phyloP scores from a whole-genome alignment of 495 filamentous ascomycete species.

The Daldinia childiae region DNA sequence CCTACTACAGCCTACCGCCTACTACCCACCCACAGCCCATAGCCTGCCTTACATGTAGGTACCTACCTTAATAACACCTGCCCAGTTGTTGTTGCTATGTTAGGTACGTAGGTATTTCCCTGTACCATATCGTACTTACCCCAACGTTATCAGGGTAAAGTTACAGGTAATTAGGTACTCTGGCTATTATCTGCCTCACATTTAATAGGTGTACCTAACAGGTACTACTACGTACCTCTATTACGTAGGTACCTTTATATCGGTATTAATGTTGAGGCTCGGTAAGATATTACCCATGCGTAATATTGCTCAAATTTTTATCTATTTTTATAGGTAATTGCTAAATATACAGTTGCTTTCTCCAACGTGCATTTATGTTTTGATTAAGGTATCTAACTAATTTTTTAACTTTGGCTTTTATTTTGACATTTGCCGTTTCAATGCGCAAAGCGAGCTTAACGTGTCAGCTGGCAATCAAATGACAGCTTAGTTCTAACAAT shows the following conservation, averaged over 20 bases:
- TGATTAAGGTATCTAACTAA: too few relatives aligned
- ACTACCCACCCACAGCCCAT: neutral
- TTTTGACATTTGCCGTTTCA: neutral
- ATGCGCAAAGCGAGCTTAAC: neutral
- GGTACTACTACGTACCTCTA: neutral
- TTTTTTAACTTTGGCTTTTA: neutral
- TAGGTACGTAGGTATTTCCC: neutral
- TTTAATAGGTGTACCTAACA: neutral
- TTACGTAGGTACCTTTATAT: too few relatives aligned
- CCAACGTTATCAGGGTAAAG: neutral
- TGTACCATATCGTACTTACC: neutral
- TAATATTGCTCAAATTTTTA: too few relatives aligned
- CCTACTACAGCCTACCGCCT: conserved; percentile 3
- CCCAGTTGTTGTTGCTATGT: neutral
- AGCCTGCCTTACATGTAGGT: neutral
- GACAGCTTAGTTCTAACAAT: neutral
- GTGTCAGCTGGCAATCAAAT: neutral
- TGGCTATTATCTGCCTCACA: neutral
- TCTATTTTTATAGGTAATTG: too few relatives aligned
- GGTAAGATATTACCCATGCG: too few relatives aligned
- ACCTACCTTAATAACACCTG: neutral
- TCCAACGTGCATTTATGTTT: neutral
- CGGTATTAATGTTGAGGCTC: too few relatives aligned
- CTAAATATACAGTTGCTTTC: neutral
- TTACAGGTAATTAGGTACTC: neutral